Conservation (phyloP, 192 early-diverging fungal genomes). For the Umbelopsis sp. region DNA sequence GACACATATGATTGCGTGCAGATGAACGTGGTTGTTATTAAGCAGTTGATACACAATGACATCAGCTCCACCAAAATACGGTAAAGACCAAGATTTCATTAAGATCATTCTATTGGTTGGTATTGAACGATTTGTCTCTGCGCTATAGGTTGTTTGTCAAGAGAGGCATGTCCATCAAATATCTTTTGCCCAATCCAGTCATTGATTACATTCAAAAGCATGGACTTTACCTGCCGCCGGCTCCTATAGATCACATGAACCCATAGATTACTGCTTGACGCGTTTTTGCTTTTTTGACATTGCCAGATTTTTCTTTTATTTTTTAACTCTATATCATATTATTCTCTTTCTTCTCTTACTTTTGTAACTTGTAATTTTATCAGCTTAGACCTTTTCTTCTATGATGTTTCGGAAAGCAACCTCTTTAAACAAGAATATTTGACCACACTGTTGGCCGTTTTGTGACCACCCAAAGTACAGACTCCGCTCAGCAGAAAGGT, state of each 20-base stretch:
- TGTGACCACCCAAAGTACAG: no score
- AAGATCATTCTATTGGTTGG: background rate
- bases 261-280: no score
- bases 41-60: conserved; percentile 97
- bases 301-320: no score
- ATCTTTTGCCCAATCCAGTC: conserved; percentile 90
- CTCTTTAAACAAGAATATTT: no score
- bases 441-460: no score
- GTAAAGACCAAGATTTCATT: conserved; percentile 35
- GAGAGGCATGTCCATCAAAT: conserved; percentile 92
- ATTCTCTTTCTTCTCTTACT: no score
- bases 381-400: no score
- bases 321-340: no score
- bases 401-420: no score
- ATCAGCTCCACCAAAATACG: conserved; percentile 97
- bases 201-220: conserved; percentile 88
- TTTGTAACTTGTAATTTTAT: no score
- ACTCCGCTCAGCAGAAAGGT: no score
- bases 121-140: background rate
- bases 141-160: conserved; percentile 82
- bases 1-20: conserved; percentile 29
- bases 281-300: no score
- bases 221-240: conserved; percentile 61
- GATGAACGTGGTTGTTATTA: conserved; percentile 91
- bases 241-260: background rate